A percentile compares a stretch with the other conserved stretches of the same genome.
Conservation (phyloP, 1,139 yeast genomes). For the Wickerhamomyces sp. region DNA sequence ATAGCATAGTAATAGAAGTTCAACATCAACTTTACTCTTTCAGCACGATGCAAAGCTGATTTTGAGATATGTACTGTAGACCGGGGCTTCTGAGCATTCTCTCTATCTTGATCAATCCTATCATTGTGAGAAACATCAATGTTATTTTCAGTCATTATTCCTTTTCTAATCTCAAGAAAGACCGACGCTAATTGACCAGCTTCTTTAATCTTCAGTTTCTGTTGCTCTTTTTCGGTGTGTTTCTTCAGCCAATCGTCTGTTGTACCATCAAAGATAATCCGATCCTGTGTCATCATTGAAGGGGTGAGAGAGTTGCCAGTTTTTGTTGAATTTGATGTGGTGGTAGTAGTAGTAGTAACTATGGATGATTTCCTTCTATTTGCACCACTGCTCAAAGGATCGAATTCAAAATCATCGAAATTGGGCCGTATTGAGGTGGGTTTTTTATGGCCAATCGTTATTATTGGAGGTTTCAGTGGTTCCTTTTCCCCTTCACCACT, state of each 20-base stretch:
- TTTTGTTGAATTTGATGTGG: no score
- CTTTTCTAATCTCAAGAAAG: slow-evolving; percentile 39
- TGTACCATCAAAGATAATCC: no score
- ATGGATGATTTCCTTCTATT: no score
- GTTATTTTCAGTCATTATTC: slow-evolving; percentile 37
- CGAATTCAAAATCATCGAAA: slow-evolving; percentile 19
- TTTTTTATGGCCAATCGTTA: not conserved
- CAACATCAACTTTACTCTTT: slow-evolving; percentile 46
- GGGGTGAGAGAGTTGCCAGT: no score
- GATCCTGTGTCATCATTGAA: no score
- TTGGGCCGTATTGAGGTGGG: not conserved
- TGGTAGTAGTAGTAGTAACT: no score
- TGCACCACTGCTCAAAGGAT: slow-evolving; percentile 10
- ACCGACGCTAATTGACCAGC: slow-evolving; percentile 40
- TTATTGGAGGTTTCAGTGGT: not conserved
- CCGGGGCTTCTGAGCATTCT: slow-evolving; percentile 6
- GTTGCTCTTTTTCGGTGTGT: not conserved
- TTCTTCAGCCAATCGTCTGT: no score
- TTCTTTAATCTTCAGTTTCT: slow-evolving; percentile 25
- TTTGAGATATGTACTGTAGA: slow-evolving; percentile 26
- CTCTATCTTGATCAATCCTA: slow-evolving; percentile 14
- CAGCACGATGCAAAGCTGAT: slow-evolving; percentile 45
- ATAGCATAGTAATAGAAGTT: slow-evolving; percentile 47
- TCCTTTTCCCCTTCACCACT: not conserved
- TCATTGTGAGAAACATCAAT: slow-evolving; percentile 24